Conservation (phyloP, 306 rosid genomes). For the Fragaria ananassa region DNA sequence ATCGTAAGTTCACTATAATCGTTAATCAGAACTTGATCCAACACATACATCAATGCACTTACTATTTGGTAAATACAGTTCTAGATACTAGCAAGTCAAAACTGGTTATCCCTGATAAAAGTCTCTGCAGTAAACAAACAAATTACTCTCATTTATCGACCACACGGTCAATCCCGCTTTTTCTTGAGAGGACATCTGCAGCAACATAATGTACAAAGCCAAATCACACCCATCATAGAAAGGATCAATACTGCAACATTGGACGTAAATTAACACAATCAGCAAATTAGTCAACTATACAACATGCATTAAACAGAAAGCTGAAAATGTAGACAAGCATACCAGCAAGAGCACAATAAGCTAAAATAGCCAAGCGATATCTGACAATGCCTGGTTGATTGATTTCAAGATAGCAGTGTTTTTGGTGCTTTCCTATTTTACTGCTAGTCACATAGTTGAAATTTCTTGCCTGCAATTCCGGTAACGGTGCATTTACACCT, state of each 20-base stretch:
- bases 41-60: background rate
- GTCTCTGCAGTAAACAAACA: background rate
- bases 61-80: background rate
- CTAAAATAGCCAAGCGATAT: conserved; percentile 58
- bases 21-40: background rate
- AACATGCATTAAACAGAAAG: background rate
- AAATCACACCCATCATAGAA: conserved; percentile 21
- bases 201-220: conserved; percentile 19
- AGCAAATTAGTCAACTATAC: background rate
- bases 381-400: conserved; percentile 58
- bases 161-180: conserved; percentile 28
- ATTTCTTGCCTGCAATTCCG: conserved; percentile 43
- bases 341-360: conserved; percentile 40
- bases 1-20: background rate
- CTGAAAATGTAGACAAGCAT: conserved; percentile 23
- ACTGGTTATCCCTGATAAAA: background rate
- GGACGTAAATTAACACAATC: background rate
- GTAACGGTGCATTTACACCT: conserved; percentile 37
- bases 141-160: background rate
- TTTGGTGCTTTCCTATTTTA: conserved; percentile 30
- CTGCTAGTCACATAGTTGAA: conserved; percentile 13
- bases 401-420: conserved; percentile 65
- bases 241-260: conserved; percentile 35
- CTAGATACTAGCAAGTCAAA: background rate
- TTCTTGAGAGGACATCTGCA: conserved; percentile 30